Base-by-base conservation (phyloP, 352 stramenopile genomes). In the Phytophthora ohioensis region DNA sequence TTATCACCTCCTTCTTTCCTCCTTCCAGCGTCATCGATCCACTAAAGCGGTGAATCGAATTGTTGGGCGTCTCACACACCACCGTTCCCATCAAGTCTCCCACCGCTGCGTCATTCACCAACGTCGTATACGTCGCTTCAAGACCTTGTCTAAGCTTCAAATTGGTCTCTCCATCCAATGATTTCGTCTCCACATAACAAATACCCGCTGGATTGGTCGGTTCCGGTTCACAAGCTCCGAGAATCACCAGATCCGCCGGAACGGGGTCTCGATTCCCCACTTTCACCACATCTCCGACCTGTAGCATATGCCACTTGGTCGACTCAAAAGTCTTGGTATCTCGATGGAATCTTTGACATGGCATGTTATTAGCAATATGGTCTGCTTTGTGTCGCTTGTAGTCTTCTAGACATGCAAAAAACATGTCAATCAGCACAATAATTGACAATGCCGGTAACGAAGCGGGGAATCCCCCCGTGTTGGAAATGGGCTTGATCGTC, bases 141-240 rank as follows among this genome's bases (percentile, higher is more conserved):
- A 96, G 62, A 32, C 87, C 90, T 54, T 97, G 83, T 27, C 93
- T 78, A 0, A 97, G 81, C 78, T 98, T 98, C 5, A 98, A 71
- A 58, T 98, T 98, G 5, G 93, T 98, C 69, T 98, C 93, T 35
- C 93, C 93, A 62, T 98, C 93, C n/a, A 98, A 78, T 10, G 90
- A 97, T 51, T 97, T 96, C 46, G 93, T 98, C 77, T 98, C 90
- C 31, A 97, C 91, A 59, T 97, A 98, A 66, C 89, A 97, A 43
- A 96, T 94, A 1, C 93, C 92, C 1, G 78, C 78, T 0, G 92
- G 90, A 46, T 88, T 82, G 1, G 69, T 60, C 2, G 81, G 75
- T 15, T 97, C 86, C 0, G 89, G 85, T 54, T 98, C 92, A 52
- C 78, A 89, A 6, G 83, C 86, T 6, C 76, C 87, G 5, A 98